phyloP scores from a whole-genome alignment of 495 filamentous ascomycete species.

The Penicillium cinerascens region DNA sequence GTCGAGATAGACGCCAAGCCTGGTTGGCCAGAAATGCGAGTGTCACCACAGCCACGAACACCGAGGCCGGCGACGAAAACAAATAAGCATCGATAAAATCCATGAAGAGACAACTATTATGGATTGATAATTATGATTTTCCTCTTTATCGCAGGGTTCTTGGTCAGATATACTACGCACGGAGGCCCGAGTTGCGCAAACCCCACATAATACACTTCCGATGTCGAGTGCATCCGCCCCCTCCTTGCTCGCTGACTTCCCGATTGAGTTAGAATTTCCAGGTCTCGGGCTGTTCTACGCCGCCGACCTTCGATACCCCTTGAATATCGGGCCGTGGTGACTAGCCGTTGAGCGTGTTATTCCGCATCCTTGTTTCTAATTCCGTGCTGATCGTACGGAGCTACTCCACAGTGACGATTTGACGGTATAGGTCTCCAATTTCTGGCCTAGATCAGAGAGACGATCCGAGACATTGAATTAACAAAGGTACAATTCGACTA shows the following conservation, averaged over 20 bases:
- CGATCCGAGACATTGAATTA: background rate
- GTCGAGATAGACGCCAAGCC: conserved; percentile 15
- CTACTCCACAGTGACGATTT: background rate
- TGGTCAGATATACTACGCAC: conserved; percentile 15
- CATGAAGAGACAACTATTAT: conserved; percentile 10
- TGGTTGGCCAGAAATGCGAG: conserved; percentile 7
- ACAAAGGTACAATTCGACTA: background rate
- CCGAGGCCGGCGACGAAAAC: conserved; percentile 9
- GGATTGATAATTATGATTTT: background rate
- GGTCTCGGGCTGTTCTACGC: background rate
- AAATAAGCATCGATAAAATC: conserved; percentile 12
- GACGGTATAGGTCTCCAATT: background rate
- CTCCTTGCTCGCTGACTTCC: conserved; percentile 15
- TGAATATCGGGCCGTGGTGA: conserved; percentile 1
- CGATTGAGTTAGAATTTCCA: conserved; percentile 24
- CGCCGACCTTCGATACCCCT: background rate
- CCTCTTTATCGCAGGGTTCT: background rate
- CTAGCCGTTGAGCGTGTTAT: background rate
- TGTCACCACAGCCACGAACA: conserved; percentile 15
- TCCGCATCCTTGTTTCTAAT: background rate
- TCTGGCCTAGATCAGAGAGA: background rate
- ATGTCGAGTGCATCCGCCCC: conserved; percentile 5
- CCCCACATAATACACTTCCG: conserved; percentile 22
- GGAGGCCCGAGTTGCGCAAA: conserved; percentile 8
- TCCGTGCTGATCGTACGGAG: background rate